Conservation (phyloP, 441 rosid genomes). For the Erodium texanum region DNA sequence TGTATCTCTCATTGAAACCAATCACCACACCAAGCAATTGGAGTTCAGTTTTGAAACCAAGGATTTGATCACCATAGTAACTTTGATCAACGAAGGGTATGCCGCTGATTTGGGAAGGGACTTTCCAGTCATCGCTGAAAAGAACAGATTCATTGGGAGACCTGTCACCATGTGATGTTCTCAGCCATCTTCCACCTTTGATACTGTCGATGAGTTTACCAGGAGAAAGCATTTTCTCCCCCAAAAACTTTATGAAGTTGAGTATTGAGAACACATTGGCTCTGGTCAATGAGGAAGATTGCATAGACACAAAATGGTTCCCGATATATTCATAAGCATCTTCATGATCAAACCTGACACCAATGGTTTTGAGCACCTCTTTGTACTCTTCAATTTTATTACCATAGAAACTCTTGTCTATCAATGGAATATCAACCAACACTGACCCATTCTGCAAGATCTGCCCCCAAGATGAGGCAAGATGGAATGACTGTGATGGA, state of each 20-base stretch:
- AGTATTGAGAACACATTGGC: conserved; percentile 38
- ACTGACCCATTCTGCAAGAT: conserved; percentile 40
- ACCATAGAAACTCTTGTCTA: conserved; percentile 50
- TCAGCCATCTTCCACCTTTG: conserved; percentile 35
- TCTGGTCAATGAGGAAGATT: conserved; percentile 28
- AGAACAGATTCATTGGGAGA: conserved; percentile 48
- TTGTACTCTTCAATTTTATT: conserved; percentile 24
- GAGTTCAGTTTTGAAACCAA: conserved; percentile 37
- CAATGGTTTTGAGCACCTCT: conserved; percentile 41
- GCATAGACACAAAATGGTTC: conserved; percentile 41
- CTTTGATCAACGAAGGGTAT: conserved; percentile 41
- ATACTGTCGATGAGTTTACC: conserved; percentile 33
- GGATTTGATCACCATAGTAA: conserved; percentile 34
- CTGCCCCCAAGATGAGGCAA: conserved; percentile 41
- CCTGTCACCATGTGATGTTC: conserved; percentile 30
- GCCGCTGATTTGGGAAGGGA: conserved; percentile 41
- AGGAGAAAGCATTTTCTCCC: conserved; percentile 29
- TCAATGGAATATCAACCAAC: conserved; percentile 58
- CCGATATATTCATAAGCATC: conserved; percentile 51
- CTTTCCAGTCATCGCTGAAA: conserved; percentile 37
- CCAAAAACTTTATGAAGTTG: conserved; percentile 43
- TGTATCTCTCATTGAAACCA: conserved; percentile 23
- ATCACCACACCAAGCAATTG: conserved; percentile 44
- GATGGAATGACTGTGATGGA: conserved; percentile 54
- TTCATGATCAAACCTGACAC: conserved; percentile 45